A percentile compares a stretch with the other conserved stretches of the same genome.
Conservation (phyloP, 805 yeast species). For the Candida sakaeoensis region DNA sequence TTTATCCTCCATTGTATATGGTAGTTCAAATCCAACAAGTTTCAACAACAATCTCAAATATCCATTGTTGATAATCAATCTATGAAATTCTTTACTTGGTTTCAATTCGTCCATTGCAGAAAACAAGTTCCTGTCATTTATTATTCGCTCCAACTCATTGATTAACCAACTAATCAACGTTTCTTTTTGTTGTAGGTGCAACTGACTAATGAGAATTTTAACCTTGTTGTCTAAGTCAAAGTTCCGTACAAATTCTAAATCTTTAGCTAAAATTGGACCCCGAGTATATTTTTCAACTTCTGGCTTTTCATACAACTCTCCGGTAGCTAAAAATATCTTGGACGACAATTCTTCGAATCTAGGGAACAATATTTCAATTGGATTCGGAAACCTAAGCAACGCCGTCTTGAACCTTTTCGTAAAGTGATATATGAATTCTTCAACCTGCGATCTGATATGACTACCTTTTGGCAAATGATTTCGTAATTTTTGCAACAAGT, state of each 20-base stretch:
- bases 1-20: slow-evolving; percentile 34
- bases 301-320: slow-evolving; percentile 41
- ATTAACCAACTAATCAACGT: slow-evolving; percentile 43
- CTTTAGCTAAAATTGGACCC: slow-evolving; percentile 26
- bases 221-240: slow-evolving; percentile 44
- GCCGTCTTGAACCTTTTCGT: slow-evolving; percentile 54
- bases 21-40: slow-evolving; percentile 44
- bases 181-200: slow-evolving; percentile 43
- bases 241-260: slow-evolving; percentile 30
- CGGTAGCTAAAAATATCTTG: slow-evolving; percentile 55
- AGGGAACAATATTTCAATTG: slow-evolving; percentile 68
- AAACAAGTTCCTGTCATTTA: slow-evolving; percentile 19
- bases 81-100: slow-evolving; percentile 13
- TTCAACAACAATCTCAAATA: slow-evolving; percentile 45
- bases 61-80: slow-evolving; percentile 45
- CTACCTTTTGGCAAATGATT: slow-evolving; percentile 46
- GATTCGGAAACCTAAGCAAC: slow-evolving; percentile 48
- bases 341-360: slow-evolving; percentile 44
- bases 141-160: slow-evolving; percentile 28
- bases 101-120: slow-evolving; percentile 13
- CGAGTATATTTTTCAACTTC: slow-evolving; percentile 10
- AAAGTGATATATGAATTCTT: slow-evolving; percentile 60
- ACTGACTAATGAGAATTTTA: slow-evolving; percentile 47
- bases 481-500: slow-evolving; percentile 46
- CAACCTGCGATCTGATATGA: slow-evolving; percentile 54